Evolutionary conservation across 805 yeast genomes (phyloP).

Genomic region (Alloascoidea hylecoeti): DNA sequence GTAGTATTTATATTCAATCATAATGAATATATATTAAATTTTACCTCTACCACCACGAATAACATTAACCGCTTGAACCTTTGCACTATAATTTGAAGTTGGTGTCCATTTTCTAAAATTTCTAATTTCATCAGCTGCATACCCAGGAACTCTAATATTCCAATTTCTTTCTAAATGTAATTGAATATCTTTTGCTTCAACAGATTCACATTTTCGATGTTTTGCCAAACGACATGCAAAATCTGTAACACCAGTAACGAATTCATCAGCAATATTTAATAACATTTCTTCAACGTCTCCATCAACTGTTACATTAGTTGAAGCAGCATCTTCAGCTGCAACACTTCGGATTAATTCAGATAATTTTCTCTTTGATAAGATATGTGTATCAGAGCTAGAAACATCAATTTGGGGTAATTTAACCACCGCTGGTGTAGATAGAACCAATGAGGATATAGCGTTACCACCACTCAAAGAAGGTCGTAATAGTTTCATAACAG

Average conservation of each 20-base stretch:
- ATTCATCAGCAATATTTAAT: constrained; percentile 91
- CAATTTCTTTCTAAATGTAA: constrained; percentile 85
- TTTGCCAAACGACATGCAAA: constrained; percentile 94
- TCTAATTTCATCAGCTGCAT: constrained; percentile 80
- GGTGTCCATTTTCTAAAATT: constrained; percentile 24
- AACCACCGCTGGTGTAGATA: constrained; percentile 63
- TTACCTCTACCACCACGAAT: neutral
- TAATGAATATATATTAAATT: no score
- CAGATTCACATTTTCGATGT: constrained; percentile 76
- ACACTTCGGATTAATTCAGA: constrained; percentile 75
- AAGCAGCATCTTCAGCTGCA: constrained; percentile 41
- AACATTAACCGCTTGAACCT: constrained; percentile 19
- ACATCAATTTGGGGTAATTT: constrained; percentile 75
- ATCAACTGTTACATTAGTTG: constrained; percentile 8
- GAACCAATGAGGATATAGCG: constrained; percentile 53
- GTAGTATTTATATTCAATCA: no score
- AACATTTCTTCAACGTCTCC: constrained; percentile 78
- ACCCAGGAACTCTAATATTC: constrained; percentile 93
- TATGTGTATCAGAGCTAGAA: constrained; percentile 34
- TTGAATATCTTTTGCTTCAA: constrained; percentile 85
- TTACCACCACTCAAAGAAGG: constrained; percentile 81
- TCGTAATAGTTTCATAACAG: constrained; percentile 49
- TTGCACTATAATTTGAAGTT: constrained; percentile 21
- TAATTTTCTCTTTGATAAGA: constrained; percentile 78
- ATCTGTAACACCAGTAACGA: constrained; percentile 77